A percentile compares a stretch with the other conserved stretches of the same genome.
phyloP scores from a whole-genome alignment of 2,329 filamentous ascomycete species.

The Aspergillus sp. region DNA sequence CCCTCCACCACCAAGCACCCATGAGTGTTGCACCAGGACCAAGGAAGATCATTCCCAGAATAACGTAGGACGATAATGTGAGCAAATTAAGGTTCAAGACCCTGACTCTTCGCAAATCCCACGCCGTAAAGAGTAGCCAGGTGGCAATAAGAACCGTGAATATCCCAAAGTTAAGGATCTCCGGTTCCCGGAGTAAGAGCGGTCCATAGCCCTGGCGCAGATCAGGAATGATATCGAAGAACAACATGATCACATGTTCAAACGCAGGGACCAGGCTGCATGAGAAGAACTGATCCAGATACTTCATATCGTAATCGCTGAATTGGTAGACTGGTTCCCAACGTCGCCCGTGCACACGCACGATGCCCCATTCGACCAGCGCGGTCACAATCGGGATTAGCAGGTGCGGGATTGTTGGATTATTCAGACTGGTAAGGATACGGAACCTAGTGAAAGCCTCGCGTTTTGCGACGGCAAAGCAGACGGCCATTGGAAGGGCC shows the following conservation, averaged over 20 bases:
- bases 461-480: no score
- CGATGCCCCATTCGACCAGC: not conserved
- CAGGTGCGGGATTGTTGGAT: not conserved
- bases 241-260: not conserved
- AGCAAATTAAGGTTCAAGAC: not conserved
- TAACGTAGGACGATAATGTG: not conserved
- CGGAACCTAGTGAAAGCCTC: no score
- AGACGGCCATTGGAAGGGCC: not conserved
- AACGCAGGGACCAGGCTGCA: not conserved
- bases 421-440: no score
- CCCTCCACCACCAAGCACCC: slow-evolving; percentile 1
- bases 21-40: slow-evolving; percentile 1
- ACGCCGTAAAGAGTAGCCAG: slow-evolving; percentile 1
- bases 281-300: not conserved
- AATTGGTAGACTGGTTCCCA: not conserved
- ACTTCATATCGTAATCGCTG: not conserved
- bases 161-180: not conserved
- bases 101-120: slow-evolving; percentile 5
- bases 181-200: not conserved
- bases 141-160: not conserved
- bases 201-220: not conserved
- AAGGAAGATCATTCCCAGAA: not conserved
- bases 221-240: not conserved
- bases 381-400: not conserved
- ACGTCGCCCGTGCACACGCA: not conserved